Evolutionary conservation across 805 yeast genomes (phyloP).

Genomic region (Teunomyces lycoperdinae): DNA sequence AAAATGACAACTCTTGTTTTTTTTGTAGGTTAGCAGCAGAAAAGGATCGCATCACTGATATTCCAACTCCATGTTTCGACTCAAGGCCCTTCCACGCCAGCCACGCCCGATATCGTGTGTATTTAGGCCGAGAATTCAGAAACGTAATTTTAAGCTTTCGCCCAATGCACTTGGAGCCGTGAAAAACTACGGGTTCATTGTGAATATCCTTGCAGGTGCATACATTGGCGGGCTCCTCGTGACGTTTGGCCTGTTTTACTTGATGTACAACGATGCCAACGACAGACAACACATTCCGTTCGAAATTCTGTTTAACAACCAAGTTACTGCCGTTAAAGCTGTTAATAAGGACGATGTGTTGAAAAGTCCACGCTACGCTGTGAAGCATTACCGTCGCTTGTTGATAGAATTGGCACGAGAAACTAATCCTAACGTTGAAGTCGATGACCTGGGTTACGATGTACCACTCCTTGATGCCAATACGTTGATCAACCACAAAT

Average conservation of each 20-base stretch:
- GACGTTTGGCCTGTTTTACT: constrained; percentile 36
- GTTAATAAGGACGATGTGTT: constrained; percentile 44
- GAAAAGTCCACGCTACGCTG: constrained; percentile 40
- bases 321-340: constrained; percentile 38
- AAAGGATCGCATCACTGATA: no score
- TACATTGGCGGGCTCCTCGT: constrained; percentile 41
- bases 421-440: constrained; percentile 21
- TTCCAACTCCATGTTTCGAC: neutral
- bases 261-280: constrained; percentile 39
- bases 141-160: constrained; percentile 13
- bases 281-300: constrained; percentile 39
- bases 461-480: constrained; percentile 35
- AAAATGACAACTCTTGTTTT: neutral
- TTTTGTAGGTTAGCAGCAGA: neutral
- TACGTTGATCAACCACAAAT: constrained; percentile 26
- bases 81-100: neutral
- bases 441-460: constrained; percentile 27
- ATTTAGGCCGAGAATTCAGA: neutral
- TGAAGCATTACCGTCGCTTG: constrained; percentile 40
- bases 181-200: constrained; percentile 28
- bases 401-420: constrained; percentile 32
- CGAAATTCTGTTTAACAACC: constrained; percentile 31
- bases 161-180: constrained; percentile 16
- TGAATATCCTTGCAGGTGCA: constrained; percentile 41
- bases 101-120: neutral